These are phyloP conservation scores for Hansenula sp. DNA, from an alignment of 1,139 yeast genomes.

Conservation along the genomic window DNA sequence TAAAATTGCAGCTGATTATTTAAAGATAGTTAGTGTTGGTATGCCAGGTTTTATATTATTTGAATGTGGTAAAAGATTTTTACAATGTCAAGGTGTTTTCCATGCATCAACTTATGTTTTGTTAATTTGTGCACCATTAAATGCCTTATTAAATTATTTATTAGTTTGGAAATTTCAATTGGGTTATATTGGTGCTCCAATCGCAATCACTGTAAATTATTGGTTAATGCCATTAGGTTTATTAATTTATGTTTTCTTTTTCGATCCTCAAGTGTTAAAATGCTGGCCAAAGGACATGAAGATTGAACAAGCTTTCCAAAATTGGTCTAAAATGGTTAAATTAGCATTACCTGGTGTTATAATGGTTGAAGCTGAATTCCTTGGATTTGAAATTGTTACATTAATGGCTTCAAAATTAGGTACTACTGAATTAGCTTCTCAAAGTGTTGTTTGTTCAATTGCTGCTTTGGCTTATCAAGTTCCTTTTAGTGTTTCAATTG, in stretches of 20 bases:
- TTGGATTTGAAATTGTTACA: slow-evolving; percentile 39
- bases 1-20: slow-evolving; percentile 28
- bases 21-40: slow-evolving; percentile 30
- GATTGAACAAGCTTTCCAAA: slow-evolving; percentile 20
- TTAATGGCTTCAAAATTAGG: slow-evolving; percentile 36
- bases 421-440: slow-evolving; percentile 38
- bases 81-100: slow-evolving; percentile 37
- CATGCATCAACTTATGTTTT: slow-evolving; percentile 36
- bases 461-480: slow-evolving; percentile 36
- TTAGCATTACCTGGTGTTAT: slow-evolving; percentile 37
- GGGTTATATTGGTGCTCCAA: slow-evolving; percentile 37
- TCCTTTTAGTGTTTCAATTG: slow-evolving; percentile 37
- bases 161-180: slow-evolving; percentile 25
- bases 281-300: slow-evolving; percentile 29
- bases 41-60: slow-evolving; percentile 37
- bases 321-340: slow-evolving; percentile 33
- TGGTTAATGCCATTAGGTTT: slow-evolving; percentile 32
- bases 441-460: slow-evolving; percentile 36
- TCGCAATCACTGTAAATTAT: slow-evolving; percentile 32
- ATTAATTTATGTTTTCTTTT: slow-evolving; percentile 20
- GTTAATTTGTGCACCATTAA: slow-evolving; percentile 32
- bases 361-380: slow-evolving; percentile 40
- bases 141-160: slow-evolving; percentile 28
- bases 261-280: slow-evolving; percentile 21
- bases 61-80: slow-evolving; percentile 37